Conservation (phyloP, 305 asterid species). For the Fraxinus angustifolia region DNA sequence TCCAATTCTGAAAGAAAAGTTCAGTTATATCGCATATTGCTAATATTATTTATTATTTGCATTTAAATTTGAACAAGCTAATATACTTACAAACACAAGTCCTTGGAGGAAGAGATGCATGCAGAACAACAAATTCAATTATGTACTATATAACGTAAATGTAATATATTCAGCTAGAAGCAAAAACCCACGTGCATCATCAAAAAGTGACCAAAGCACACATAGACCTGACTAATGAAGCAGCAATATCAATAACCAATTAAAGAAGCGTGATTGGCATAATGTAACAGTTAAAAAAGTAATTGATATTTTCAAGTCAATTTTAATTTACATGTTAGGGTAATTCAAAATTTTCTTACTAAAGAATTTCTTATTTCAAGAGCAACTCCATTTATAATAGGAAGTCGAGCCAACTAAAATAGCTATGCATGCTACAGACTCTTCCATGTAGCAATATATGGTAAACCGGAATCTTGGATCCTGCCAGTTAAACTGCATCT, state of each 20-base stretch:
- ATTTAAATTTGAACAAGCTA: neutral
- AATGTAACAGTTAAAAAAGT: neutral
- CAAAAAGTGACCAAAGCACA: neutral
- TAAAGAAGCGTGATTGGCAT: neutral
- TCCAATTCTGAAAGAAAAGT: neutral
- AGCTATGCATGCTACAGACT: neutral
- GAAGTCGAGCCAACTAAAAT: neutral
- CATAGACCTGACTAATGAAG: neutral
- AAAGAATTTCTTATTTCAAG: neutral
- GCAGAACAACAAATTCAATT: neutral
- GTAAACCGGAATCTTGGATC: neutral
- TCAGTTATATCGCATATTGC: neutral
- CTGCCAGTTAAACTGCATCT: neutral
- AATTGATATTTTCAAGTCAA: neutral
- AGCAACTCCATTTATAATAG: neutral
- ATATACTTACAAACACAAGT: neutral
- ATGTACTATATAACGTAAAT: neutral
- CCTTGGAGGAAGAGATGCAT: neutral
- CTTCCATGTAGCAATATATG: neutral
- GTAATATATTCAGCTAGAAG: neutral
- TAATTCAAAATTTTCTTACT: neutral
- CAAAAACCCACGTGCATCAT: neutral
- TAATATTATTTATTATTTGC: neutral
- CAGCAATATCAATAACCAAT: neutral
- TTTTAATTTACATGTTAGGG: neutral